phyloP scores from a whole-genome alignment of 139 green algal species.

The Dunaliella sp. region DNA sequence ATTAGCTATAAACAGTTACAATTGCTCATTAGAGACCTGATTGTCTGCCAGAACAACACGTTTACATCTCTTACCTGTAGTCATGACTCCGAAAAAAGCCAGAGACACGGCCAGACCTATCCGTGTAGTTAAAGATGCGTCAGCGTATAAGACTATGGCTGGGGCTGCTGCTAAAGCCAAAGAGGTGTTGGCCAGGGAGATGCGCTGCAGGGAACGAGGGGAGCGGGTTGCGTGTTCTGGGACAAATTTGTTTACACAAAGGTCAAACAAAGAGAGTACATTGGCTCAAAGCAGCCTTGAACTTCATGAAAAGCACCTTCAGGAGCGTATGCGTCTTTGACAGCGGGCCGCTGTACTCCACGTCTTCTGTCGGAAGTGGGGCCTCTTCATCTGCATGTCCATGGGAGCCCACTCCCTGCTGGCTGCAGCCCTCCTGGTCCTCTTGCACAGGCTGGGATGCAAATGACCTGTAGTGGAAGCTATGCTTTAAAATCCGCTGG shows the following conservation, averaged over 20 bases:
- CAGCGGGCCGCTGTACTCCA: not conserved
- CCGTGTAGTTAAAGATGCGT: conserved; percentile 22
- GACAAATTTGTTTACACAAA: no score
- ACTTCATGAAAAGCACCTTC: not conserved
- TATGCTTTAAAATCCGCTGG: not conserved
- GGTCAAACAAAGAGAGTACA: no score
- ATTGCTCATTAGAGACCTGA: no score
- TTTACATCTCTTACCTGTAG: conserved; percentile 39
- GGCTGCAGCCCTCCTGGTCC: not conserved
- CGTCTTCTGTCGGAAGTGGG: not conserved
- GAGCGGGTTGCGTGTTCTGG: no score
- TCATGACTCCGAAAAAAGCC: conserved; percentile 40
- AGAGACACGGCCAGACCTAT: conserved; percentile 32
- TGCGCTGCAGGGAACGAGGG: conserved; percentile 17
- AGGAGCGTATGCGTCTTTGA: not conserved
- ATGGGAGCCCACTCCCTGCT: not conserved
- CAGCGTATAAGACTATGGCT: conserved; percentile 32
- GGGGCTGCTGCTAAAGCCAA: conserved; percentile 35
- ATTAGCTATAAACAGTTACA: no score
- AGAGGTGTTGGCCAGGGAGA: conserved; percentile 44
- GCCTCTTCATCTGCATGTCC: not conserved
- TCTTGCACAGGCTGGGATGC: not conserved
- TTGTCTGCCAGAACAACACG: no score
- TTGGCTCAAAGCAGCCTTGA: not conserved
- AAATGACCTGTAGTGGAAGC: not conserved